Percentiles rank a stretch among this genome's conserved stretches.
Evolutionary conservation across 169 alveolate species (phyloP).

Genomic region (Cystoisospora suis): DNA sequence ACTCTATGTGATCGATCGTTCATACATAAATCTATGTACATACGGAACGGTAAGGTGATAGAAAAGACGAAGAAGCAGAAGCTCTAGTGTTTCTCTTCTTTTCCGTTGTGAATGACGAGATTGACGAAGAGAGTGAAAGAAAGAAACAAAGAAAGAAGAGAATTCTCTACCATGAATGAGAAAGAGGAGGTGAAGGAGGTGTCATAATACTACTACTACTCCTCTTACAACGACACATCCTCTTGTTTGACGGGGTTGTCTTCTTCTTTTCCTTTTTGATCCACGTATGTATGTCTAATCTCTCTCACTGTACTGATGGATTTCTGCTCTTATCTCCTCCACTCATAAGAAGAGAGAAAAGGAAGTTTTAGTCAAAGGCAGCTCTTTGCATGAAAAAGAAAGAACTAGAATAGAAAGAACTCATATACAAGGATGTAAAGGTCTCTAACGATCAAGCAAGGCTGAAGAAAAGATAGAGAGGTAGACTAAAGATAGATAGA

Average conservation of each 20-base stretch:
- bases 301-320: background rate
- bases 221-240: no score
- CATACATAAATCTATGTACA: background rate
- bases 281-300: background rate
- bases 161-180: background rate
- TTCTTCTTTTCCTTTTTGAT: no score
- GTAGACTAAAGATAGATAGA: background rate
- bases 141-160: background rate
- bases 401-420: no score
- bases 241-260: no score
- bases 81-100: background rate
- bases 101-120: background rate
- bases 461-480: background rate
- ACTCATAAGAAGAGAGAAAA: background rate
- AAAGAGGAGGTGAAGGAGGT: background rate
- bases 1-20: background rate
- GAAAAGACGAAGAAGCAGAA: background rate
- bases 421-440: no score
- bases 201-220: no score
- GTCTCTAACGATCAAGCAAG: no score
- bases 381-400: background rate
- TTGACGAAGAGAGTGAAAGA: background rate
- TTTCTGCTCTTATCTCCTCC: background rate
- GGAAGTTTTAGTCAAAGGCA: background rate
- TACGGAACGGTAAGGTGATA: no score